Evolutionary conservation across 257 asterid genomes (phyloP), one percentile per base, ranked within the genome.

Genomic region (Asclepias syriaca): DNA sequence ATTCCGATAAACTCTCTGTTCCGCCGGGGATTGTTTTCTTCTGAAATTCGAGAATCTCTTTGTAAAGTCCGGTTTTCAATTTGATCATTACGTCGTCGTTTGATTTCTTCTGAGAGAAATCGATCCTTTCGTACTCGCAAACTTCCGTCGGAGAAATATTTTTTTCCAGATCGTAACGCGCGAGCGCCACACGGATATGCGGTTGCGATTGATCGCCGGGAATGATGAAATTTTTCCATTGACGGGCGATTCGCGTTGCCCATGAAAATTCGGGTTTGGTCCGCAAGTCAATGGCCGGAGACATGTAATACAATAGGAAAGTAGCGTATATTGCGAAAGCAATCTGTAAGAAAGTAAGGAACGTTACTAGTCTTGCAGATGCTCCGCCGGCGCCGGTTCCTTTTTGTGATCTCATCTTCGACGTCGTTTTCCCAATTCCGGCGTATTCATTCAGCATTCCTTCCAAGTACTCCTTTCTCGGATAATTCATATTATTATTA

Each of bases 311-410:
- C 69, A 95, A 82, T 34, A 95, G 81, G 73, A 88, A 88, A 0
- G 99, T 92, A 2, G 95, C 99, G 72, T 95, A 95, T 32, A 90
- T 77, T n/a, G 99, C 99, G 45, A 95, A 95, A 2, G 85, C 83
- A 65, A 95, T 88, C 21, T 95, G 99, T 27, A 95, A 72, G 45
- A 93, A 90, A 4, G 98, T 95, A 16, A 95, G 72, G 18, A 88
- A 49, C 0, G 90, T 84, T 16, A 94, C 96, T 19, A 92, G 81
- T 15, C 79, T 78, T 0, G 98, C 75, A 0, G 85, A 69, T 0
- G 80, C 71, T 37, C 79, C 71, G 0, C 79, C 71, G 0, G 79
- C 71, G 46, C 79, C 71, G 0, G 77, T 71, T 40, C 79, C 71
- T 75, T 84, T 89, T 45, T 75, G 82, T 59, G 81, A 22, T 61